Conservation (phyloP, 108 stramenopile species). For the Skeletonema potamos region DNA sequence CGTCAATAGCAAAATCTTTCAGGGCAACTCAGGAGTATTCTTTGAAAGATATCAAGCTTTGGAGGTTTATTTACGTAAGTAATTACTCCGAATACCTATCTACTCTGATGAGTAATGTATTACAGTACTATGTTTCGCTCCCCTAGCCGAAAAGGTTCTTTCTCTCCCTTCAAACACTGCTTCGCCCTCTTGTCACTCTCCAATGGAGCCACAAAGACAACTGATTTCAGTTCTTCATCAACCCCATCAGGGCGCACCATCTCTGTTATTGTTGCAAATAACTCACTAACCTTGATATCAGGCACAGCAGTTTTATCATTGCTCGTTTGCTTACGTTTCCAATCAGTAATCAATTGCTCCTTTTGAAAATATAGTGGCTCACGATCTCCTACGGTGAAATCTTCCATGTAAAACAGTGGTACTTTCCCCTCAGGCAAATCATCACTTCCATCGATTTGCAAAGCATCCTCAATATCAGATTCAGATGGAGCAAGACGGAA, state of each 20-base stretch:
- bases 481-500: conserved; percentile 69
- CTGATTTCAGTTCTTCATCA: conserved; percentile 56
- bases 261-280: conserved; percentile 62
- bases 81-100: too few species aligned
- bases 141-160: conserved; percentile 66
- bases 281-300: conserved; percentile 63
- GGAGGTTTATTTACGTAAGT: too few species aligned
- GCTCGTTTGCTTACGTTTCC: conserved; percentile 34
- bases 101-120: background rate
- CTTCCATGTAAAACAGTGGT: conserved; percentile 77
- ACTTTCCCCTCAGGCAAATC: conserved; percentile 84
- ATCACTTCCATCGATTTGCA: conserved; percentile 48
- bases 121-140: conserved; percentile 69
- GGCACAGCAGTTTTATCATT: conserved; percentile 38
- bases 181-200: conserved; percentile 62
- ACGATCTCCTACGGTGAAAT: conserved; percentile 49
- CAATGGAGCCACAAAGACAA: conserved; percentile 60
- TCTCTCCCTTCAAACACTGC: conserved; percentile 59
- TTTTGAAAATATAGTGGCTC: conserved; percentile 75
- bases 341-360: conserved; percentile 60
- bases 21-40: too few species aligned
- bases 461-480: conserved; percentile 69
- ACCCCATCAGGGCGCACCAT: conserved; percentile 56
- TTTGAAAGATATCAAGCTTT: too few species aligned
- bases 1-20: too few species aligned